A percentile compares a stretch with the other conserved stretches of the same genome.
phyloP scores from a whole-genome alignment of 805 yeast genomes.

The Pichia ethanolica region DNA sequence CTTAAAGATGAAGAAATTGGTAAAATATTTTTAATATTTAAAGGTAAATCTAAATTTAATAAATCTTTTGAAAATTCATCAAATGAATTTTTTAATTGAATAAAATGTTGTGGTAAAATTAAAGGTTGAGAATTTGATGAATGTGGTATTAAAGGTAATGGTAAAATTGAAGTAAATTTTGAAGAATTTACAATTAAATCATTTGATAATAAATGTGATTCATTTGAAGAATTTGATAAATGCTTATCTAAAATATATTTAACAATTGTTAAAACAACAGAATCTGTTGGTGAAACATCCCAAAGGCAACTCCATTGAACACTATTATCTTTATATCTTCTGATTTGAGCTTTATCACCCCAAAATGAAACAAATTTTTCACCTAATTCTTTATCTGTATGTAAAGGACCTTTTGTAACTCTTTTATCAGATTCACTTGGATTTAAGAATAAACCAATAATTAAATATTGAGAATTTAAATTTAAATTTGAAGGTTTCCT shows the following conservation, averaged over 20 bases:
- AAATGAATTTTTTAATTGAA: slow-evolving; percentile 40
- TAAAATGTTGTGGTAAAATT: slow-evolving; percentile 34
- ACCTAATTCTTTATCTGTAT: slow-evolving; percentile 50
- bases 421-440: slow-evolving; percentile 69
- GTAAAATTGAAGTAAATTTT: slow-evolving; percentile 45
- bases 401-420: slow-evolving; percentile 80
- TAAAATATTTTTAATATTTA: slow-evolving; percentile 59
- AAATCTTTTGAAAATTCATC: slow-evolving; percentile 39
- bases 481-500: slow-evolving; percentile 40
- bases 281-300: slow-evolving; percentile 50
- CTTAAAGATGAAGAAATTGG: slow-evolving; percentile 74
- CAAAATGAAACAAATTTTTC: slow-evolving; percentile 73
- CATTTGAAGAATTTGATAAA: slow-evolving; percentile 25
- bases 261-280: slow-evolving; percentile 59
- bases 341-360: slow-evolving; percentile 78
- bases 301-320: slow-evolving; percentile 90
- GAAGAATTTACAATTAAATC: slow-evolving; percentile 32
- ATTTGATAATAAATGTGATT: slow-evolving; percentile 30
- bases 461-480: slow-evolving; percentile 27
- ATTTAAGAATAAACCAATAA: slow-evolving; percentile 62
- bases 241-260: slow-evolving; percentile 60
- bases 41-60: slow-evolving; percentile 53
- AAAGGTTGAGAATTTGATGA: slow-evolving; percentile 45
- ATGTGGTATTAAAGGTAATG: slow-evolving; percentile 53
- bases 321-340: slow-evolving; percentile 89